phyloP scores from a whole-genome alignment of 2,329 filamentous ascomycete genomes.

The Aspergillus tanneri region DNA sequence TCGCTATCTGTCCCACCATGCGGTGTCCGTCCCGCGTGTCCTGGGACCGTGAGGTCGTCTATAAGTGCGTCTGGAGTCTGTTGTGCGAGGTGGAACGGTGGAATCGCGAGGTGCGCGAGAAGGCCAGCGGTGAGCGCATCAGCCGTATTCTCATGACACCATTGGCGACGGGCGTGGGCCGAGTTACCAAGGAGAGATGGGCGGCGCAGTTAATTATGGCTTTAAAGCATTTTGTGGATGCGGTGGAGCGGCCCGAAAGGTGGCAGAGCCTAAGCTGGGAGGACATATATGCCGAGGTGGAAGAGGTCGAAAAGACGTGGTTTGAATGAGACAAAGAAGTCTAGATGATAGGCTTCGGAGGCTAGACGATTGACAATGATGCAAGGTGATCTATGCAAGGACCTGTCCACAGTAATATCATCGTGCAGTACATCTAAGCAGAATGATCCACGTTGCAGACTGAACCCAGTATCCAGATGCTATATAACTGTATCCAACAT shows the following conservation, averaged over 20 bases:
- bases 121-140: slow-evolving; percentile 33
- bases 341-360: neutral
- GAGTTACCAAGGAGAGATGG: slow-evolving; percentile 50
- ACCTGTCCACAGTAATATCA: too few relatives aligned
- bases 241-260: slow-evolving; percentile 43
- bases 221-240: slow-evolving; percentile 53
- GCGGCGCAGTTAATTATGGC: slow-evolving; percentile 53
- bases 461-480: too few relatives aligned
- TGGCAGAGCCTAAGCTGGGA: slow-evolving; percentile 46
- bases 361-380: neutral
- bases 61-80: slow-evolving; percentile 55
- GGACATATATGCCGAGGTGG: slow-evolving; percentile 24
- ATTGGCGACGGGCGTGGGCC: slow-evolving; percentile 51
- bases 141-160: slow-evolving; percentile 53
- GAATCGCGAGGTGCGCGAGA: slow-evolving; percentile 36
- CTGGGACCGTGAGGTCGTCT: slow-evolving; percentile 56
- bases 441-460: too few relatives aligned
- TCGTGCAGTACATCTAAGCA: too few relatives aligned
- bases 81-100: slow-evolving; percentile 51
- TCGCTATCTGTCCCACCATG: slow-evolving; percentile 58
- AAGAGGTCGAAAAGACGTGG: slow-evolving; percentile 32
- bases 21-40: slow-evolving; percentile 43
- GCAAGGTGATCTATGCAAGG: too few relatives aligned
- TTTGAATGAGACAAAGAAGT: neutral
- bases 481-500: too few relatives aligned